Evolutionary conservation across 2,329 filamentous ascomycete genomes (phyloP).

Genomic region (Ophiostoma sp.): DNA sequence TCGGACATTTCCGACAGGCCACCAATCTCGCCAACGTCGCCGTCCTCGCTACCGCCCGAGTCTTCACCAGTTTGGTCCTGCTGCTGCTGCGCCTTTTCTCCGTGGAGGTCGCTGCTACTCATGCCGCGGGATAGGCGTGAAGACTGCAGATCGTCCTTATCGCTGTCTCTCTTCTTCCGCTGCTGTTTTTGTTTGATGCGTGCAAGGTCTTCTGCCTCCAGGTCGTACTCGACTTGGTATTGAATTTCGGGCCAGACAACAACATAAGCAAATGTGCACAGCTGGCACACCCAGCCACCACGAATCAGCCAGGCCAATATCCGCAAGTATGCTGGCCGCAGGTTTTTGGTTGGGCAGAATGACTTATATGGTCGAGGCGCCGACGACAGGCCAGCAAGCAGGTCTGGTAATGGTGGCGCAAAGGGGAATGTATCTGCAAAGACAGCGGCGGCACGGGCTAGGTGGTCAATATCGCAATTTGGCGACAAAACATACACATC

Average conservation of each 20-base stretch:
- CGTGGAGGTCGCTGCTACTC: neutral
- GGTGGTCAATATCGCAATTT: slow-evolving; percentile 74
- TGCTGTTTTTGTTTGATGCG: slow-evolving; percentile 36
- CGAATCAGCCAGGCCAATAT: slow-evolving; percentile 93
- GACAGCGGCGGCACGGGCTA: slow-evolving; percentile 66
- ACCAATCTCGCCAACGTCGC: slow-evolving; percentile 11
- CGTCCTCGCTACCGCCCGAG: slow-evolving; percentile 24
- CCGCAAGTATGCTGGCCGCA: slow-evolving; percentile 82
- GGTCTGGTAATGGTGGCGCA: slow-evolving; percentile 78
- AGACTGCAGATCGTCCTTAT: neutral
- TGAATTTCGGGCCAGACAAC: slow-evolving; percentile 81
- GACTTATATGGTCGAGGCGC: slow-evolving; percentile 79
- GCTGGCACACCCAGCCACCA: slow-evolving; percentile 88
- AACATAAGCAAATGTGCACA: slow-evolving; percentile 89
- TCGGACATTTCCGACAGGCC: slow-evolving; percentile 8
- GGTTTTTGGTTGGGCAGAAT: slow-evolving; percentile 83
- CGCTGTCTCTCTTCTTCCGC: slow-evolving; percentile 31
- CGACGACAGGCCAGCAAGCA: slow-evolving; percentile 79
- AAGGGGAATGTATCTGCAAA: slow-evolving; percentile 82
- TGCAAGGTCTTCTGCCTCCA: slow-evolving; percentile 64
- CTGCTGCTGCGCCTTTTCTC: neutral
- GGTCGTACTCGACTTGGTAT: slow-evolving; percentile 71
- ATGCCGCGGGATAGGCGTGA: neutral
- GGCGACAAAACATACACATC: slow-evolving; percentile 92
- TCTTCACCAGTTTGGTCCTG: slow-evolving; percentile 22